Conservation (phyloP, 768 basidiomycete species). For the Dioszegia aurantiaca region DNA sequence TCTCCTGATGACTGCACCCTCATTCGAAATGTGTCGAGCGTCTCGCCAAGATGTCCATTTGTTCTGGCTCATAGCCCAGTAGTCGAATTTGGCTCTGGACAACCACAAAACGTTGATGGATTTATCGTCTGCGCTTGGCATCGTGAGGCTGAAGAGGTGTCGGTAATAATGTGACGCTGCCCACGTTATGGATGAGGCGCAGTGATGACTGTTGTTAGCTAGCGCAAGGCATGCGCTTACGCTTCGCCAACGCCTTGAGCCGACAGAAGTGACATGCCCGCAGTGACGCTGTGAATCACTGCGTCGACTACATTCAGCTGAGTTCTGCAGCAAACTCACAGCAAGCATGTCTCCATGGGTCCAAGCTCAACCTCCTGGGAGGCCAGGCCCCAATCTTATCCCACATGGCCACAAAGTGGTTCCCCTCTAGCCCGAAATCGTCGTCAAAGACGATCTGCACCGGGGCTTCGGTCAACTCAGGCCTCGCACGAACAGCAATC, state of each 20-base stretch:
- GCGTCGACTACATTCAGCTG: slow-evolving; percentile 33
- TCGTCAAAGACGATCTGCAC: slow-evolving; percentile 46
- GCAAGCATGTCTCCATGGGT: slow-evolving; percentile 42
- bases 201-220: slow-evolving; percentile 26
- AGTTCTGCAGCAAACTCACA: slow-evolving; percentile 23
- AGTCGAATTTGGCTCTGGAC: slow-evolving; percentile 42
- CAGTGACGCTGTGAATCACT: slow-evolving; percentile 47
- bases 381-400: slow-evolving; percentile 47
- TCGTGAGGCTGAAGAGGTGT: slow-evolving; percentile 40
- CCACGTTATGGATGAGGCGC: slow-evolving; percentile 46
- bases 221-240: slow-evolving; percentile 3
- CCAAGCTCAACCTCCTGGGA: slow-evolving; percentile 38
- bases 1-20: slow-evolving; percentile 31
- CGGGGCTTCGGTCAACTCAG: slow-evolving; percentile 23
- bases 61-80: slow-evolving; percentile 32
- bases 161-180: slow-evolving; percentile 48
- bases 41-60: slow-evolving; percentile 47
- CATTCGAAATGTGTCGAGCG: slow-evolving; percentile 45
- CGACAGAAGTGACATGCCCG: slow-evolving; percentile 45
- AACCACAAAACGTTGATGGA: slow-evolving; percentile 48
- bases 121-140: slow-evolving; percentile 17
- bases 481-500: slow-evolving; percentile 27
- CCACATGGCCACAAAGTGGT: slow-evolving; percentile 48
- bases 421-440: slow-evolving; percentile 40
- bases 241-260: slow-evolving; percentile 31